phyloP scores from a whole-genome alignment of 208 protist genomes.

The Trypanosoma mega region DNA sequence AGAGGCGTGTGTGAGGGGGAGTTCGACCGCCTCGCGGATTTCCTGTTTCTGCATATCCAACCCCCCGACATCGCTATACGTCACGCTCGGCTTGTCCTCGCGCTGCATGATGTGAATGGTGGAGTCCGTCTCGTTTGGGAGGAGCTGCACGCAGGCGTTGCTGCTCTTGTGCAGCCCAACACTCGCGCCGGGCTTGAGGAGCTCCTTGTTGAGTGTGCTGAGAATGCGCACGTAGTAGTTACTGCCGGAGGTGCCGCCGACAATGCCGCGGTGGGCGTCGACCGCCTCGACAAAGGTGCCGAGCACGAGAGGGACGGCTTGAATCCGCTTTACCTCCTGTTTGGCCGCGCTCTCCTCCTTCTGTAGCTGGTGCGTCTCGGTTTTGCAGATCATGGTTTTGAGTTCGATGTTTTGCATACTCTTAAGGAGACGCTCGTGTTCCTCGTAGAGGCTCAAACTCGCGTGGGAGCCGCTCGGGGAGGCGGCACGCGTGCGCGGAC shows the following conservation, averaged over 20 bases:
- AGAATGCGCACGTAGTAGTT: conserved; percentile 99
- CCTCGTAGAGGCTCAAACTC: conserved; percentile 56
- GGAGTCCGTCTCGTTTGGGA: conserved; percentile 98
- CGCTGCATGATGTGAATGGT: conserved; percentile 95
- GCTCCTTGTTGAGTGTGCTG: conserved; percentile 96
- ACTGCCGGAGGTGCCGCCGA: conserved; percentile 95
- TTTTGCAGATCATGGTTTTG: conserved; percentile 89
- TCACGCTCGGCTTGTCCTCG: conserved; percentile 93
- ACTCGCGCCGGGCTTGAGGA: conserved; percentile 98
- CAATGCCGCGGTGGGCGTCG: conserved; percentile 95
- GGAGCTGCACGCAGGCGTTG: conserved; percentile 98
- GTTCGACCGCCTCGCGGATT: conserved; percentile 99
- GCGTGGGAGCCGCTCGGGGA: not conserved
- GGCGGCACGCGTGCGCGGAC: no score
- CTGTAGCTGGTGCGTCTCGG: conserved; percentile 86
- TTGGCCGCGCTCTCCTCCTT: conserved; percentile 89
- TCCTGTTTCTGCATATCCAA: conserved; percentile 99
- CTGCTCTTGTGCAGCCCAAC: conserved; percentile 99
- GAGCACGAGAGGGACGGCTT: conserved; percentile 99
- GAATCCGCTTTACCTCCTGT: conserved; percentile 97
- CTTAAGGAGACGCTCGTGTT: conserved; percentile 73
- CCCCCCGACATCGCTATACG: conserved; percentile 98
- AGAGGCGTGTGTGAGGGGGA: conserved; percentile 98
- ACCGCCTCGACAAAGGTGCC: conserved; percentile 99
- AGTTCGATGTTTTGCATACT: conserved; percentile 78